Conservation (phyloP, 306 rosid genomes). For the Pterocarpus santalinus region DNA sequence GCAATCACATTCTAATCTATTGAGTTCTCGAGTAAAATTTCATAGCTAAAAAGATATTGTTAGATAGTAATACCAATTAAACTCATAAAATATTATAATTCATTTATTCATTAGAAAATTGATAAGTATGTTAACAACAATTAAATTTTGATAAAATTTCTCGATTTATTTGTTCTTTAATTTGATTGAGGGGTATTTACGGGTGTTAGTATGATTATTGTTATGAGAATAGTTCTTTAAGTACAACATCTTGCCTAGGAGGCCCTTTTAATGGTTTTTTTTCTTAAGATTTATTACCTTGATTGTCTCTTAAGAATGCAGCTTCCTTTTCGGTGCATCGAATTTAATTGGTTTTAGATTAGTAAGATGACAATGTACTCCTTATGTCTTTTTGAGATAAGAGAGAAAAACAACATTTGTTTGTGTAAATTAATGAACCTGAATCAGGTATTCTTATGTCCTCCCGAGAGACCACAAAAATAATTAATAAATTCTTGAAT, state of each 20-base stretch:
- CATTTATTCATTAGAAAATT: no score
- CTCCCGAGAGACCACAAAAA: background rate
- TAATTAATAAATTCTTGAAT: background rate
- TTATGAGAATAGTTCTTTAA: no score
- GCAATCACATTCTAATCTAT: no score
- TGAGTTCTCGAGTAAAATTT: no score
- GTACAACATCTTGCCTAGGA: no score
- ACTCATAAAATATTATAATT: no score
- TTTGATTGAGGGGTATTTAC: background rate
- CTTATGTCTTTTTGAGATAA: background rate
- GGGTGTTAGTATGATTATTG: background rate
- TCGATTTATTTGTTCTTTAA: no score
- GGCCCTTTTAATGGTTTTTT: background rate
- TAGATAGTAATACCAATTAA: no score
- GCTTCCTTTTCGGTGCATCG: background rate
- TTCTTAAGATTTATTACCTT: background rate
- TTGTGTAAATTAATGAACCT: background rate
- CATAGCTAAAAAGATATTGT: no score
- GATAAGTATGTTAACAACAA: no score
- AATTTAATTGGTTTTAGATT: background rate
- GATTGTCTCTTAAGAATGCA: background rate
- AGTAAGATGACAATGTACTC: background rate
- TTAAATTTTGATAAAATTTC: no score
- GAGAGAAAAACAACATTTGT: no score
- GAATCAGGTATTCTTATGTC: background rate